Evolutionary conservation across 2,329 filamentous ascomycete genomes (phyloP), one percentile per base, ranked within the genome.

Genomic region (Phymatotrichopsis omnivora): DNA sequence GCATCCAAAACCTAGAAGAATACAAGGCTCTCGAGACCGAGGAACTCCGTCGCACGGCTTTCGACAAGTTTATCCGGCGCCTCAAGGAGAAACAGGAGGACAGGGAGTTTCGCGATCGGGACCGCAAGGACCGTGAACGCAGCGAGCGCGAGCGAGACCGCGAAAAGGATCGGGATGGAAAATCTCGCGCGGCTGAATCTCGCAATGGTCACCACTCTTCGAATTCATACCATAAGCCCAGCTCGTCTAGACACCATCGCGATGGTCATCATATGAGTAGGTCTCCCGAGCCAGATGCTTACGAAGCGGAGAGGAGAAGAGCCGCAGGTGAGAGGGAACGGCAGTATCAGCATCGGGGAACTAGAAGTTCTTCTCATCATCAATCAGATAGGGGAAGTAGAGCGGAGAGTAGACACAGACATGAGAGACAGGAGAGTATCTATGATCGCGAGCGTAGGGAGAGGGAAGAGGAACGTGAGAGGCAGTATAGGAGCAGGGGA

Each of bases 281-380:
- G 58, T 87, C 82, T 57, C 87, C 86, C n/a, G 91, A 96, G 64
- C 76, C 77, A 47, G 87, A 98, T 66, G 77, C 85, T 16, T 98
- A 98, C 64, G 91, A 96, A 65, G 91, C 87, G 49, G 91, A 98
- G 62, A 79, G 91, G 55, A 82, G 86, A 59, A 91, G 89, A 64
- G 89, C 89, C 32, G 87, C 91, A 61, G 86, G 87, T 47, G 87
- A 94, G 61, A 81, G 93, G 36, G 93, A 96, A 67, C 82, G 87
- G 55, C 87, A 93, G 58, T 93, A 94, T 66, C 80, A 52, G 11
- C 46, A 54, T 14, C 33, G 54, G 17, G 52, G 52, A 25, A 53
- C 45, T 31, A 42, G 54, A 23, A 51, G 55, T 28, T 44, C 45
- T 24, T 53, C 51, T 47, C 71, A 73, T 52, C 67, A 70, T 40